A percentile compares a stretch with the other conserved stretches of the same genome.
Evolutionary conservation across 306 rosid genomes (phyloP).

Genomic region (Fagus sylvatica): DNA sequence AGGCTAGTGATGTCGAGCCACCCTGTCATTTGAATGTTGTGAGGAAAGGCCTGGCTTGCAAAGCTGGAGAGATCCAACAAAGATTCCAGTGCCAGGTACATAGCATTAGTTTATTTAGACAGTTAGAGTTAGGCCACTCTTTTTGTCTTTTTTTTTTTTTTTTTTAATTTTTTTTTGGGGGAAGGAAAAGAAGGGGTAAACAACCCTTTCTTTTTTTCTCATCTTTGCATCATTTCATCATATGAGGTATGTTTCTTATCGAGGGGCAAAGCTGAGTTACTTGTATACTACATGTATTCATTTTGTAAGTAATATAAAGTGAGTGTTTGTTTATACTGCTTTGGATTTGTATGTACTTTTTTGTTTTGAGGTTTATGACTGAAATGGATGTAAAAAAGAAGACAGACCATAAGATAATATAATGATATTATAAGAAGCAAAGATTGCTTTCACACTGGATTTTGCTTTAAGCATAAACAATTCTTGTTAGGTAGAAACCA

Average conservation of each 20-base stretch:
- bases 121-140: constrained; percentile 48
- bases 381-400: not conserved
- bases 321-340: constrained; percentile 58
- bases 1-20: constrained; percentile 56
- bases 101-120: constrained; percentile 57
- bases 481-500: constrained; percentile 34
- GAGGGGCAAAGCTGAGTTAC: constrained; percentile 51
- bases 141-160: constrained; percentile 40
- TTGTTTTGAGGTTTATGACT: constrained; percentile 12
- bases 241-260: constrained; percentile 65
- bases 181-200: constrained; percentile 54
- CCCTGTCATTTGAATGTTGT: constrained; percentile 57
- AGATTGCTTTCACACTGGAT: constrained; percentile 35
- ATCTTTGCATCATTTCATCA: constrained; percentile 48
- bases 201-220: constrained; percentile 47
- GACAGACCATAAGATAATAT: not conserved
- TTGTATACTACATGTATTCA: constrained; percentile 71
- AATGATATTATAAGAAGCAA: constrained; percentile 1
- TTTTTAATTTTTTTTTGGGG: constrained; percentile 24
- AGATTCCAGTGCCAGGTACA: constrained; percentile 75
- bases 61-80: constrained; percentile 62
- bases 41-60: constrained; percentile 63
- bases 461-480: constrained; percentile 44
- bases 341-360: constrained; percentile 7
- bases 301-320: constrained; percentile 69